Conservation (phyloP, 108 stramenopile species). For the Nannochloropsis salina region DNA sequence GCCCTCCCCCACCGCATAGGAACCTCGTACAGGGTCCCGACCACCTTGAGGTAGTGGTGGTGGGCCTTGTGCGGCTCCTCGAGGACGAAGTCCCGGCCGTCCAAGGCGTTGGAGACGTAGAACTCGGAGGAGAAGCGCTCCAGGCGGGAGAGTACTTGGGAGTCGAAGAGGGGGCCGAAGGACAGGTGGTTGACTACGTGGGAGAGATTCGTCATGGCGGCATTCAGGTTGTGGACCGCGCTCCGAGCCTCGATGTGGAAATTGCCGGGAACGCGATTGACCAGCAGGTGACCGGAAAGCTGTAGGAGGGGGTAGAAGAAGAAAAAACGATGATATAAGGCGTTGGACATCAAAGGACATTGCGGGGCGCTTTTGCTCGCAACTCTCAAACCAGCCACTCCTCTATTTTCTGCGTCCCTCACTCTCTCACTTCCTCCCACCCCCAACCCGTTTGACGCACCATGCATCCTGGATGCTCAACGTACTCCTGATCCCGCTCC, state of each 20-base stretch:
- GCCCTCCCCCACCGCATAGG: not conserved
- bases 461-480: conserved; percentile 21
- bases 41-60: conserved; percentile 88
- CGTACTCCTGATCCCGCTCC: conserved; percentile 11
- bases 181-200: conserved; percentile 76
- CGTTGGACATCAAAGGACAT: not conserved
- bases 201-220: conserved; percentile 68
- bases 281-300: conserved; percentile 47
- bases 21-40: not conserved
- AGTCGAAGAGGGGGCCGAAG: conserved; percentile 58
- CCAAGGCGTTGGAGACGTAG: conserved; percentile 59
- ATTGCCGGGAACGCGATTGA: conserved; percentile 94
- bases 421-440: not conserved
- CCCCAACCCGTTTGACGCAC: not conserved
- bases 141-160: not conserved
- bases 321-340: conserved; percentile 15
- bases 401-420: not conserved
- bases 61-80: conserved; percentile 71
- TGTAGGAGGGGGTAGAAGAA: conserved; percentile 33
- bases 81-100: conserved; percentile 69
- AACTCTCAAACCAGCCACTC: too few species aligned
- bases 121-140: conserved; percentile 44
- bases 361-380: not conserved
- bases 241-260: conserved; percentile 90
- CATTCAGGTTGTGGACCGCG: conserved; percentile 72